Evolutionary conservation across 2,329 filamentous ascomycete genomes (phyloP).

Genomic region (Calonectria leucothoes): DNA sequence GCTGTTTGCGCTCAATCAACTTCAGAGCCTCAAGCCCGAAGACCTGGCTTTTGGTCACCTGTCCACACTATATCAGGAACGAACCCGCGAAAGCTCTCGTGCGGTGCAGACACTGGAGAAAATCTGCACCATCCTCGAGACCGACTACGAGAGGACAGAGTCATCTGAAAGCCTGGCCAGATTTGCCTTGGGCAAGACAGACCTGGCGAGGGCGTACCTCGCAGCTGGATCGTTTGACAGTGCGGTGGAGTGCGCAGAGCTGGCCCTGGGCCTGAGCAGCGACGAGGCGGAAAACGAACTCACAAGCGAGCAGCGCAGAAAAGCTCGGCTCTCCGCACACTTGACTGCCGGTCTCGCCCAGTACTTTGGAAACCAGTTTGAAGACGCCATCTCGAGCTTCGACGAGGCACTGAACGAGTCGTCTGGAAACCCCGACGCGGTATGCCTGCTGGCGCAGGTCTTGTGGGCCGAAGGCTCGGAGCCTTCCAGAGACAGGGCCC

Average conservation of each 20-base stretch:
- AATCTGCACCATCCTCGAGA: constrained; percentile 78
- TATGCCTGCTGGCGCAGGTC: constrained; percentile 89
- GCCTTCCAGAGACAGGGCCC: constrained; percentile 79
- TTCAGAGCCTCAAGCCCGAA: constrained; percentile 76
- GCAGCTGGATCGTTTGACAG: constrained; percentile 72
- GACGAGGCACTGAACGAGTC: constrained; percentile 83
- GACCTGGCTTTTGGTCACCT: constrained; percentile 83
- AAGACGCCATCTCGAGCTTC: constrained; percentile 82
- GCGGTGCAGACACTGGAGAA: constrained; percentile 73
- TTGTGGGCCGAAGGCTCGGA: constrained; percentile 90
- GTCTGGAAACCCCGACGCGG: constrained; percentile 80
- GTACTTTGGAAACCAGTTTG: constrained; percentile 75
- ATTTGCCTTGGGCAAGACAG: constrained; percentile 86
- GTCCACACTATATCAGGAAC: constrained; percentile 82
- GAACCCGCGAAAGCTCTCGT: constrained; percentile 74
- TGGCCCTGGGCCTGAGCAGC: constrained; percentile 80
- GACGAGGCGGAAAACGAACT: constrained; percentile 78
- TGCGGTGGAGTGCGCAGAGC: constrained; percentile 84
- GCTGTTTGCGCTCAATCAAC: constrained; percentile 87
- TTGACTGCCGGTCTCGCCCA: constrained; percentile 86
- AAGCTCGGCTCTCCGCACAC: constrained; percentile 84
- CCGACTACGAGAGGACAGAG: constrained; percentile 86
- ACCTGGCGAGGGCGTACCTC: constrained; percentile 86
- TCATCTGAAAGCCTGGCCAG: constrained; percentile 77
- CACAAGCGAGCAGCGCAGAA: constrained; percentile 71